Evolutionary conservation across 768 basidiomycete genomes (phyloP).

Genomic region (Termitomyces sp.): DNA sequence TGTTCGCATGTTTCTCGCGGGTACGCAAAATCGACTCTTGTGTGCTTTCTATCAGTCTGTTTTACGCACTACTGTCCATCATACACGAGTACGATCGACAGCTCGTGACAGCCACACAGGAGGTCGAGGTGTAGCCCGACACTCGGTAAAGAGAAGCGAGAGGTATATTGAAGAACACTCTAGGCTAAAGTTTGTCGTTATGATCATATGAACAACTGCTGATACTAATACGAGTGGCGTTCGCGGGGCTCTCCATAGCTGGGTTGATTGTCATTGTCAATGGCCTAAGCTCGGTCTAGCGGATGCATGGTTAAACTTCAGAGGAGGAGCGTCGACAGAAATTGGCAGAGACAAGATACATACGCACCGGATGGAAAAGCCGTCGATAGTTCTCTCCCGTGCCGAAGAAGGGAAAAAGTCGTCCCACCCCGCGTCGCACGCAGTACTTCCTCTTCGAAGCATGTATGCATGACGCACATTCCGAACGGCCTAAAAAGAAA

Average conservation of each 20-base stretch:
- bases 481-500: slow-evolving; percentile 4
- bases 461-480: not conserved
- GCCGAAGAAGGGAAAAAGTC: not conserved
- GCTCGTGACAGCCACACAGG: slow-evolving; percentile 8
- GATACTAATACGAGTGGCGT: slow-evolving; percentile 1
- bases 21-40: not conserved
- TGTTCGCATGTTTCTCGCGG: not conserved
- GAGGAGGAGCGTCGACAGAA: not conserved
- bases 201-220: slow-evolving; percentile 3
- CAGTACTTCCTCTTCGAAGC: slow-evolving; percentile 4
- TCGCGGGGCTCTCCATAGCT: not conserved
- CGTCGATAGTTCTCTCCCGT: not conserved
- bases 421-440: not conserved
- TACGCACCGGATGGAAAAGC: not conserved
- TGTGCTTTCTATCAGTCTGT: not conserved
- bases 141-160: slow-evolving; percentile 4
- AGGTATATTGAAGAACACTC: not conserved
- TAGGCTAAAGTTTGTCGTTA: slow-evolving; percentile 2
- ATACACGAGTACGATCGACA: slow-evolving; percentile 7
- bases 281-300: not conserved
- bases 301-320: not conserved
- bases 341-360: not conserved
- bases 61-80: not conserved
- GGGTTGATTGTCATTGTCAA: not conserved
- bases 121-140: slow-evolving; percentile 1